Conservation (phyloP, 2,329 filamentous ascomycete genomes). For the Hirsutella rhossiliensis region DNA sequence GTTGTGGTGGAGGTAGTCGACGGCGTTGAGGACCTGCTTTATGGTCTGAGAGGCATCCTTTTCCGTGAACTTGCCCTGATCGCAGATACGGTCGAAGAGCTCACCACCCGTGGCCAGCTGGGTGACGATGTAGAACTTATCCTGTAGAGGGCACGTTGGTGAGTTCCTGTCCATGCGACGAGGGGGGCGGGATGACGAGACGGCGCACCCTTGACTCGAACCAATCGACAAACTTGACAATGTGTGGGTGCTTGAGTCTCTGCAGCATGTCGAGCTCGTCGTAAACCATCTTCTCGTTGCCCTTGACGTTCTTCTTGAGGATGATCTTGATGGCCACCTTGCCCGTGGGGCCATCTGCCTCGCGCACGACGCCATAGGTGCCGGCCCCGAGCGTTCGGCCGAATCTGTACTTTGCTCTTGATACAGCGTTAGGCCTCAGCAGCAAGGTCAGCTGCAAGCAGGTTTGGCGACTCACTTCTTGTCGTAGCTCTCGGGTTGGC, state of each 20-base stretch:
- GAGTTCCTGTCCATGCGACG: neutral
- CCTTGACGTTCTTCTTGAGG: conserved; percentile 97
- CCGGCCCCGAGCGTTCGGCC: conserved; percentile 89
- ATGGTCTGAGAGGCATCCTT: conserved; percentile 96
- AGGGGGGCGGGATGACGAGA: neutral
- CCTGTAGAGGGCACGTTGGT: conserved; percentile 35
- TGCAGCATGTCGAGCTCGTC: conserved; percentile 94
- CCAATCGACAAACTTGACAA: conserved; percentile 96
- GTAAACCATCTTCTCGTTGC: conserved; percentile 97
- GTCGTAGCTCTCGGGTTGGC: conserved; percentile 96
- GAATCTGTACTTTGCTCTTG: conserved; percentile 77
- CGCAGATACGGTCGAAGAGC: conserved; percentile 95
- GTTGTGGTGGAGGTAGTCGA: conserved; percentile 87
- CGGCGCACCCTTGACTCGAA: conserved; percentile 82
- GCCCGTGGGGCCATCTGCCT: conserved; percentile 73
- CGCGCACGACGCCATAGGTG: conserved; percentile 95
- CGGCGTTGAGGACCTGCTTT: conserved; percentile 81
- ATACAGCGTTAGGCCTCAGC: neutral
- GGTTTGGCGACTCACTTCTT: conserved; percentile 63
- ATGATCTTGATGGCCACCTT: conserved; percentile 98
- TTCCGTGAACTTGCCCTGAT: conserved; percentile 95
- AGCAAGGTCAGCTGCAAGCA: neutral
- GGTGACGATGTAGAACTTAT: conserved; percentile 99
- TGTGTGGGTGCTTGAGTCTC: conserved; percentile 82
- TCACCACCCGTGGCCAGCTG: conserved; percentile 92